Evolutionary conservation across 805 yeast genomes (phyloP).

Genomic region (Metschnikowia borealis): DNA sequence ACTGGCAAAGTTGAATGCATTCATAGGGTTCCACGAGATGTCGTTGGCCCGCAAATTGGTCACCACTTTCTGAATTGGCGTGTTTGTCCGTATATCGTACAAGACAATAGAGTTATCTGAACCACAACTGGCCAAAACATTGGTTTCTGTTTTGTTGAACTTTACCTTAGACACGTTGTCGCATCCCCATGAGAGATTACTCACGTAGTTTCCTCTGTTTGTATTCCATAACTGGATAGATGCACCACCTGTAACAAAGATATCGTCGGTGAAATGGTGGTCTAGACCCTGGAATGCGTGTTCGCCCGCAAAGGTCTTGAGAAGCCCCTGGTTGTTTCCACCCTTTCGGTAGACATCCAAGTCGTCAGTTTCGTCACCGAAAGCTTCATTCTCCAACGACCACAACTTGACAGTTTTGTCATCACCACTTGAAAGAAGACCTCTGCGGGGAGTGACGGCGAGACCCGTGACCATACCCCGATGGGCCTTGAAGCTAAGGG

Average conservation of each 20-base stretch:
- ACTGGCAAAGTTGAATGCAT: conserved; percentile 87
- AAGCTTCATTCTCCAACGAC: conserved; percentile 64
- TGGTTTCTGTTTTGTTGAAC: conserved; percentile 88
- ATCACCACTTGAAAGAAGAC: conserved; percentile 79
- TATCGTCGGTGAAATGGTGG: conserved; percentile 69
- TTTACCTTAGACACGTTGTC: conserved; percentile 80
- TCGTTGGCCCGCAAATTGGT: conserved; percentile 80
- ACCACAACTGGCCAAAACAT: conserved; percentile 76
- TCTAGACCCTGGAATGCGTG: conserved; percentile 83
- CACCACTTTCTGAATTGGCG: conserved; percentile 88
- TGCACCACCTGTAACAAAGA: conserved; percentile 91
- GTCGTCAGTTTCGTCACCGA: conserved; percentile 32
- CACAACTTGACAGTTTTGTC: conserved; percentile 88
- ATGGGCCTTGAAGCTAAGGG: conserved; percentile 80
- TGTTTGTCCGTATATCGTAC: conserved; percentile 84
- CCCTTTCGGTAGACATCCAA: conserved; percentile 25
- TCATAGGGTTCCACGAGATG: conserved; percentile 96
- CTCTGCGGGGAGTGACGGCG: conserved; percentile 56
- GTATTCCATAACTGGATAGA: conserved; percentile 90
- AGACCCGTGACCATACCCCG: conserved; percentile 86
- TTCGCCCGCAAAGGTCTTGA: conserved; percentile 78
- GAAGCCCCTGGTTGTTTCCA: conserved; percentile 46
- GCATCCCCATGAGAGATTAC: conserved; percentile 92
- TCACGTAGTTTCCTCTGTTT: conserved; percentile 68
- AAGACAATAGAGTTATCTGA: conserved; percentile 87